phyloP scores from a whole-genome alignment of 805 yeast genomes.

The Hanseniaspora opuntiae region DNA sequence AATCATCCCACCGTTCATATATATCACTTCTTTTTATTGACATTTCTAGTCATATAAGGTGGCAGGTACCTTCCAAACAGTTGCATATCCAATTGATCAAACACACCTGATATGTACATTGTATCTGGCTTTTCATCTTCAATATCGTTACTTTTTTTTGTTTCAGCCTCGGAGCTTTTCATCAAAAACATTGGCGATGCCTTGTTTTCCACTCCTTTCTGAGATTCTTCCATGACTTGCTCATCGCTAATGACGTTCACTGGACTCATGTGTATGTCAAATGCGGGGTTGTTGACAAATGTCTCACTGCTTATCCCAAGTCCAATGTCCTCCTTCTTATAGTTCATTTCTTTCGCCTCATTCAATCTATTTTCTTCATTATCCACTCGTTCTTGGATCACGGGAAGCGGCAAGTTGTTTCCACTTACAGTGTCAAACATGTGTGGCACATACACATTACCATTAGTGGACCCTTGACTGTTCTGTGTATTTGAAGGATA shows the following conservation, averaged over 20 bases:
- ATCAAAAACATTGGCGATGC: not conserved
- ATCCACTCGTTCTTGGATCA: not conserved
- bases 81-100: constrained; percentile 74
- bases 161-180: not conserved
- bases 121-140: constrained; percentile 7
- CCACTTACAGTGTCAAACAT: constrained; percentile 9
- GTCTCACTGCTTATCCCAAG: not conserved
- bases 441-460: not conserved
- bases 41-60: constrained; percentile 49
- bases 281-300: constrained; percentile 5
- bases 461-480: not conserved
- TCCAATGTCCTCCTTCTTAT: not conserved
- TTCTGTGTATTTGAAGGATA: not conserved
- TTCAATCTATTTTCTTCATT: not conserved
- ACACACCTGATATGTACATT: constrained; percentile 61
- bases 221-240: not conserved
- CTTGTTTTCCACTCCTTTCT: not conserved
- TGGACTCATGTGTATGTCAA: constrained; percentile 7
- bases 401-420: constrained; percentile 3
- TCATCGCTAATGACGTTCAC: constrained; percentile 4
- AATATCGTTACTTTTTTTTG: not conserved
- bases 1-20: too few relatives aligned
- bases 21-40: not conserved
- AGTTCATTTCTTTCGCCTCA: not conserved
- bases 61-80: constrained; percentile 74